Conservation (phyloP, 495 filamentous ascomycete species). For the Parathielavia hyrcaniae region DNA sequence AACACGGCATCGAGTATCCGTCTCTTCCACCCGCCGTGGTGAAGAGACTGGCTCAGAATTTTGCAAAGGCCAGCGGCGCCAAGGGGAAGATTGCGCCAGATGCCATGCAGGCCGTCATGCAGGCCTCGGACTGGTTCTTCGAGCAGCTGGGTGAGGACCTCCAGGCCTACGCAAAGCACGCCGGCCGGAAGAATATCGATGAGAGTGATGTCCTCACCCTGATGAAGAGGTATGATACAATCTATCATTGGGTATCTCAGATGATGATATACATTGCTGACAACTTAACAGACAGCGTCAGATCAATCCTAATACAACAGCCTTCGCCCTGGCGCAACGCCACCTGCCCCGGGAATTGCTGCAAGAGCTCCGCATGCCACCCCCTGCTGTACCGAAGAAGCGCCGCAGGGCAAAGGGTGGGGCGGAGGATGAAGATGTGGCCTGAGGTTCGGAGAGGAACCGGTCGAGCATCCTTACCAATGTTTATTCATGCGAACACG, state of each 20-base stretch:
- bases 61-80: conserved; percentile 55
- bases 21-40: conserved; percentile 64
- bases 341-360: conserved; percentile 76
- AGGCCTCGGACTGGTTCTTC: conserved; percentile 83
- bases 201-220: conserved; percentile 75
- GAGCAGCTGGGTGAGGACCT: conserved; percentile 77
- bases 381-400: conserved; percentile 36
- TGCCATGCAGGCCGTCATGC: conserved; percentile 63
- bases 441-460: conserved; percentile 16
- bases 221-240: conserved; percentile 64
- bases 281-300: conserved; percentile 63
- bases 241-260: conserved; percentile 26
- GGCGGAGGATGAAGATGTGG: conserved; percentile 24
- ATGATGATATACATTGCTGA: conserved; percentile 32
- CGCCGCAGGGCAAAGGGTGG: conserved; percentile 15
- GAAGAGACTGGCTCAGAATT: conserved; percentile 67
- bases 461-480: conserved; percentile 51
- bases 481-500: conserved; percentile 74
- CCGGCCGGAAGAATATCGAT: conserved; percentile 75
- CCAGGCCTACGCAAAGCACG: conserved; percentile 71
- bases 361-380: conserved; percentile 71
- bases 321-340: conserved; percentile 76
- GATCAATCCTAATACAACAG: conserved; percentile 61
- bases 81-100: conserved; percentile 66
- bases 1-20: conserved; percentile 67